A percentile compares a stretch with the other conserved stretches of the same genome.
Evolutionary conservation across 306 rosid genomes (phyloP).

Genomic region (Cucurbita pepo): DNA sequence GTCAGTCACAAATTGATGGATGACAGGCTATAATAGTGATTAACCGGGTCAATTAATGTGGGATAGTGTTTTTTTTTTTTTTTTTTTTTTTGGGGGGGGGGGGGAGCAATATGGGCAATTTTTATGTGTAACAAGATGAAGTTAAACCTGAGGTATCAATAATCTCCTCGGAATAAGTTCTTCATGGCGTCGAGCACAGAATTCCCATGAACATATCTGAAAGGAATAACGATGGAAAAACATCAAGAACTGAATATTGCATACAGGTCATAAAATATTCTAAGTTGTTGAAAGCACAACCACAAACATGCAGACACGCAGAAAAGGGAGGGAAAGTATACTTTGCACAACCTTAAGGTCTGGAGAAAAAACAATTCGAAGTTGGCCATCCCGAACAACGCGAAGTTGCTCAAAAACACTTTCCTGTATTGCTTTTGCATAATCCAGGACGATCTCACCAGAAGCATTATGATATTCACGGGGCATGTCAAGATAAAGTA

Average conservation of each 20-base stretch:
- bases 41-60: neutral
- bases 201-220: conserved; percentile 98
- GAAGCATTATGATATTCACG: conserved; percentile 88
- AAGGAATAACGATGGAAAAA: neutral
- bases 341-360: conserved; percentile 58
- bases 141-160: conserved; percentile 80
- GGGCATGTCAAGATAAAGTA: conserved; percentile 95
- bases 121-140: neutral
- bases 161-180: conserved; percentile 94
- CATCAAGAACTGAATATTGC: neutral
- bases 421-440: conserved; percentile 96
- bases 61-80: neutral
- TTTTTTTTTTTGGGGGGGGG: no score
- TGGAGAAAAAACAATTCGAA: conserved; percentile 81
- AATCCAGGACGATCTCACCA: conserved; percentile 91
- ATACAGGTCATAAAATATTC: neutral
- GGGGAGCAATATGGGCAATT: neutral
- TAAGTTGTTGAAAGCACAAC: neutral
- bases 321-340: neutral
- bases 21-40: neutral
- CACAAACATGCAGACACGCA: neutral
- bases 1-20: neutral
- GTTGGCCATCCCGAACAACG: conserved; percentile 98
- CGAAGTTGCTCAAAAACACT: conserved; percentile 98
- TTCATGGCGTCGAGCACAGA: conserved; percentile 97